Evolutionary conservation across 1,139 yeast genomes (phyloP), one percentile per base, ranked within the genome.

Genomic region (Yamadazyma kanchanaburiensis): DNA sequence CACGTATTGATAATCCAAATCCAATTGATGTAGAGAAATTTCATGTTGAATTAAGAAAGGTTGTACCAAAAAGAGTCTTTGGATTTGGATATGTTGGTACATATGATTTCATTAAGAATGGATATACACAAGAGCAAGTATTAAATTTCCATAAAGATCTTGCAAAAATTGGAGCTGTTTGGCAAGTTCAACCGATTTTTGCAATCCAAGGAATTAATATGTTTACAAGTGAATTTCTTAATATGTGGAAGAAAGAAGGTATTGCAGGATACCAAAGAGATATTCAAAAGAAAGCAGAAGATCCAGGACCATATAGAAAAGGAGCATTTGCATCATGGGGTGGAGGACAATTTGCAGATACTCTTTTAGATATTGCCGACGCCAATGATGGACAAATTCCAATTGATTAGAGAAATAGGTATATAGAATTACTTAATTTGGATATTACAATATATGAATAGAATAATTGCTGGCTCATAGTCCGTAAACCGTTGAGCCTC

Each of bases 71-170:
- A 17, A 71, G 67, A 44, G 70, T 74, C 60, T 56, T 75, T 12
- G 81, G 76, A 4, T 77, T 76, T 48, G 77, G 77, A 45, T 53
- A 76, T 32, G 66, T 75, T 17, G 82, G 81, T 12, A 65, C 74
- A 22, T 76, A 76, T 57, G 74, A 77, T 49, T 76, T 80, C 80
- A 51, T 61, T 21, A 70, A 66, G 1, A 75, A 73, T 34, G 81
- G 81, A 2, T 76, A 69, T 50, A 47, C 59, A 16, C 69, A 67
- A 13, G 43, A 55, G 14, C 68, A 67, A 31, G 56, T 76, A 34
- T 54, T 63, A 39, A 58, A 62, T 27, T 75, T 75, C 43, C 72
- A 74, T 13, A 68, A 68, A 60, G 79, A 75, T 39, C 51, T 76
- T 24, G 81, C 73, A 21, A 66, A 71, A 46, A 55, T 65, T 22